phyloP scores from a whole-genome alignment of 805 yeast genomes.

The Monosporozyma yasuniensis region DNA sequence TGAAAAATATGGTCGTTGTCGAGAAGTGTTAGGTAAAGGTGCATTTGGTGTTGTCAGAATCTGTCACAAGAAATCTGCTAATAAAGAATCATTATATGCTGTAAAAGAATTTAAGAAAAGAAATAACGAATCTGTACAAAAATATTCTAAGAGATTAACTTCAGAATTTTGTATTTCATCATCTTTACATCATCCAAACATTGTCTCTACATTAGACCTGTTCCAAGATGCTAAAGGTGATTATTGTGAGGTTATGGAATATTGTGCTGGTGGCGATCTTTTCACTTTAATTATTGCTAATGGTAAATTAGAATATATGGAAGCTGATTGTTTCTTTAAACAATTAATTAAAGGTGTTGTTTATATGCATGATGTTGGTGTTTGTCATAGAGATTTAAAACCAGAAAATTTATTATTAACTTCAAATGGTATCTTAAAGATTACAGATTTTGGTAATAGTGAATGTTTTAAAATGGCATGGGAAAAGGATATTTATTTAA shows the following conservation, averaged over 20 bases:
- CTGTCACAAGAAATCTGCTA: constrained; percentile 54
- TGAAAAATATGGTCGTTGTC: constrained; percentile 89
- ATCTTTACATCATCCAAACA: constrained; percentile 66
- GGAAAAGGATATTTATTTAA: constrained; percentile 61
- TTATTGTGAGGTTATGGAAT: constrained; percentile 80
- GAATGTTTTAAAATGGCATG: constrained; percentile 81
- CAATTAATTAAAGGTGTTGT: constrained; percentile 76
- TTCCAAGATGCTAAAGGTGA: constrained; percentile 76
- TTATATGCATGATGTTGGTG: constrained; percentile 85
- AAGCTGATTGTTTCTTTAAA: constrained; percentile 86
- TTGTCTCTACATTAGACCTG: constrained; percentile 67
- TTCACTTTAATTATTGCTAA: constrained; percentile 65
- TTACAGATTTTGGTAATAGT: constrained; percentile 82
- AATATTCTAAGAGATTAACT: constrained; percentile 64
- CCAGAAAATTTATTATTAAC: constrained; percentile 86
- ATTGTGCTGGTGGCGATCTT: constrained; percentile 73
- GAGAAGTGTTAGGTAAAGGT: constrained; percentile 89
- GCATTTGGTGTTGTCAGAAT: constrained; percentile 90
- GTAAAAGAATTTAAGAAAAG: constrained; percentile 76
- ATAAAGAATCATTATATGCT: constrained; percentile 50
- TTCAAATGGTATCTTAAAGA: constrained; percentile 61
- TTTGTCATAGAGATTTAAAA: constrained; percentile 87
- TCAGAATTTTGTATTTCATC: constrained; percentile 79
- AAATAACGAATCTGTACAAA: constrained; percentile 52
- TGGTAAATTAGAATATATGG: constrained; percentile 71